These are phyloP conservation scores for Kuraishia hungarica DNA, from an alignment of 805 yeast species.

Conservation along the genomic window DNA sequence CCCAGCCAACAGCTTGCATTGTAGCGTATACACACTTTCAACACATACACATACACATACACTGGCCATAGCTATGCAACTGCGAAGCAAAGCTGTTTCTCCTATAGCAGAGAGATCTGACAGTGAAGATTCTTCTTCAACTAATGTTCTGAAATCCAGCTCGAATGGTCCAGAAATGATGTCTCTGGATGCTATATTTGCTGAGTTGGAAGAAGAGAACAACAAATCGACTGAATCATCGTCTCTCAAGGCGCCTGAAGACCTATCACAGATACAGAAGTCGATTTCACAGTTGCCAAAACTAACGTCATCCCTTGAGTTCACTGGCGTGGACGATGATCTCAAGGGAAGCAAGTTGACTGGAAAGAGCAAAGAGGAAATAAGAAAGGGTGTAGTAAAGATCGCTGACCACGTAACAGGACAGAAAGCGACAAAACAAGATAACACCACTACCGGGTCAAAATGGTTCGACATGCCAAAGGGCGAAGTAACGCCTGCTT, in stretches of 20 bases:
- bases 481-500: conserved; percentile 60
- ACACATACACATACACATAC: background rate
- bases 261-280: background rate
- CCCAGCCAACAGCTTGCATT: too few relatives aligned
- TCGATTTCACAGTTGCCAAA: conserved; percentile 1
- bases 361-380: background rate
- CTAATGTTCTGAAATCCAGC: background rate
- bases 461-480: conserved; percentile 80
- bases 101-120: background rate
- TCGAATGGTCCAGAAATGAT: background rate
- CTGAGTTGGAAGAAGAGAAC: background rate
- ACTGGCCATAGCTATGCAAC: background rate
- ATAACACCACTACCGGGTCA: conserved; percentile 30
- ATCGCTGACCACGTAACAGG: conserved; percentile 6
- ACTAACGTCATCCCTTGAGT: background rate
- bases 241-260: background rate
- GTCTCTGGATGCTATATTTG: conserved; percentile 2
- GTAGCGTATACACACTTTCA: background rate
- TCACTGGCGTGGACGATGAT: background rate
- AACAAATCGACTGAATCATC: background rate
- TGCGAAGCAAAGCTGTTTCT: background rate
- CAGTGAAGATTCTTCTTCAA: background rate
- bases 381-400: background rate
- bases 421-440: conserved; percentile 8
- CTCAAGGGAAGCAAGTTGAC: background rate